Evolutionary conservation across 148 eudicot genomes (phyloP).

Genomic region (Dysphania ambrosioides): DNA sequence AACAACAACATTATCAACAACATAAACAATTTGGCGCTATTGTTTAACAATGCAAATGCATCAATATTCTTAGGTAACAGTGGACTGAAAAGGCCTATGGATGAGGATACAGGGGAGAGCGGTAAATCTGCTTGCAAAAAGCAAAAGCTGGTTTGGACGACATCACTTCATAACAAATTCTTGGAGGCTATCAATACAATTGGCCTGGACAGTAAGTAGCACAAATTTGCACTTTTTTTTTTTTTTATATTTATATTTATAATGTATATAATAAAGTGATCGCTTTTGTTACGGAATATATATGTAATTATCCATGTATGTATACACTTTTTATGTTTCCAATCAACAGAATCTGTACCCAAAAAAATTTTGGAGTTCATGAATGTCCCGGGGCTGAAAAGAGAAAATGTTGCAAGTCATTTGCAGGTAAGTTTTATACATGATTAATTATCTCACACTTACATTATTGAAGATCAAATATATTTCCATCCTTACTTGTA

Average conservation of each 20-base stretch:
- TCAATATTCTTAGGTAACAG: not conserved
- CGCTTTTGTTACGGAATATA: not conserved
- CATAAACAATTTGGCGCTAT: not conserved
- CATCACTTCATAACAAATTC: constrained; percentile 47
- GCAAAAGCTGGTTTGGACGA: constrained; percentile 48
- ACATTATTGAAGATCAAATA: not conserved
- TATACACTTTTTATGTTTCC: not conserved
- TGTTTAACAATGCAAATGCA: not conserved
- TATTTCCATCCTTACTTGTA: not conserved
- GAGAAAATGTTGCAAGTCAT: constrained; percentile 73
- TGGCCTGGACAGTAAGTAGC: constrained; percentile 51
- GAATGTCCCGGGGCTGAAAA: constrained; percentile 48
- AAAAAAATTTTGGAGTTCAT: constrained; percentile 52
- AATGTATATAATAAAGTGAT: not conserved
- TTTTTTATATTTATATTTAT: not conserved
- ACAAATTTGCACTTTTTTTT: not conserved
- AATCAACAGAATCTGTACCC: constrained; percentile 46
- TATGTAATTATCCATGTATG: not conserved
- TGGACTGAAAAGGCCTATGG: constrained; percentile 15
- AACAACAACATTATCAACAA: not conserved
- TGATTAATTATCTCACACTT: not conserved
- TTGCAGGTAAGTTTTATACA: constrained; percentile 42
- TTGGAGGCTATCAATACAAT: constrained; percentile 46
- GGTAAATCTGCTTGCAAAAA: constrained; percentile 20
- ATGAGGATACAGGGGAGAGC: not conserved